Evolutionary conservation across 805 yeast species (phyloP).

Genomic region (Nakazawaea wyomingensis): DNA sequence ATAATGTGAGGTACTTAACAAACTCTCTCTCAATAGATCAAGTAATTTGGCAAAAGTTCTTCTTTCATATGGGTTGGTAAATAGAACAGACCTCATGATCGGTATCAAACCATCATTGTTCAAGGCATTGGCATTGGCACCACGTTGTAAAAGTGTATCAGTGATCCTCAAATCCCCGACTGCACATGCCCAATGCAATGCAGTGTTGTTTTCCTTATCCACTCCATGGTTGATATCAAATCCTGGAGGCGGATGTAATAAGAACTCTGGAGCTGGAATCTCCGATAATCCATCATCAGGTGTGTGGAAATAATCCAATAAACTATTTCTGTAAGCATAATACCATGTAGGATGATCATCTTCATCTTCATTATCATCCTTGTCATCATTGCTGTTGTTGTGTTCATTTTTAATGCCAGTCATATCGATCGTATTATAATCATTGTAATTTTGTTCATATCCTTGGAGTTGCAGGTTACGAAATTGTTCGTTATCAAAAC

Average conservation of each 20-base stretch:
- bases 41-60: slow-evolving; percentile 75
- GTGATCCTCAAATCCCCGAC: slow-evolving; percentile 82
- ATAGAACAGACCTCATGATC: slow-evolving; percentile 74
- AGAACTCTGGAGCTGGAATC: slow-evolving; percentile 53
- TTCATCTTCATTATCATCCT: slow-evolving; percentile 3
- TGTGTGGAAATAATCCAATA: slow-evolving; percentile 49
- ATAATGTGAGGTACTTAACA: slow-evolving; percentile 70
- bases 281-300: slow-evolving; percentile 45
- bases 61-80: slow-evolving; percentile 81
- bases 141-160: slow-evolving; percentile 67
- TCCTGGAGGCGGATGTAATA: slow-evolving; percentile 57
- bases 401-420: slow-evolving; percentile 4
- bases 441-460: slow-evolving; percentile 1
- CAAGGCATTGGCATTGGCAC: slow-evolving; percentile 59
- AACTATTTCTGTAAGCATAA: slow-evolving; percentile 38
- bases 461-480: background rate
- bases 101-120: slow-evolving; percentile 83
- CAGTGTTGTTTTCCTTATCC: slow-evolving; percentile 92
- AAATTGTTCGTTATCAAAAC: background rate
- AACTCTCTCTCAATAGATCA: slow-evolving; percentile 68
- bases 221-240: slow-evolving; percentile 74
- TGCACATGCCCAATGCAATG: slow-evolving; percentile 97
- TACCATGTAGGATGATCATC: slow-evolving; percentile 16
- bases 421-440: slow-evolving; percentile 1
- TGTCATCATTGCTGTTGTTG: background rate